Percentiles rank a stretch among this genome's conserved stretches.
Conservation (phyloP, 164 flowering plant genomes). For the Magnolia kwangsiensis region DNA sequence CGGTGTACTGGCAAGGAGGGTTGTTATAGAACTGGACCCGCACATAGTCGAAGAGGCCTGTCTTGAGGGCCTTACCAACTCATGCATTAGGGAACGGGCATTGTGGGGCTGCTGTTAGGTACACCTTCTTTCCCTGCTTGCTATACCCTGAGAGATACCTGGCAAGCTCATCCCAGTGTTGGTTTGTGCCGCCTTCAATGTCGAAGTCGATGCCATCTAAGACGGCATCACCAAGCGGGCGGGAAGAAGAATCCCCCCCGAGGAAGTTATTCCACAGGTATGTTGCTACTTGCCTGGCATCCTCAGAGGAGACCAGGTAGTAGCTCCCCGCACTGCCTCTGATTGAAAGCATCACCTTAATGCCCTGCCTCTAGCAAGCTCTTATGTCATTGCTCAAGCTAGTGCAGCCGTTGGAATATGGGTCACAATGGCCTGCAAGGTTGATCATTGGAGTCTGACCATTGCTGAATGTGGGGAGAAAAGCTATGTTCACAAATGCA, state of each 20-base stretch:
- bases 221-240: neutral
- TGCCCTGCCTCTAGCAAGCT: neutral
- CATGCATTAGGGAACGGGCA: constrained; percentile 12
- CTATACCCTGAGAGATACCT: constrained; percentile 3
- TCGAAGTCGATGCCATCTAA: constrained; percentile 11
- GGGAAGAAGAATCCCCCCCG: neutral
- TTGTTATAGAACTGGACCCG: constrained; percentile 22
- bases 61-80: constrained; percentile 3
- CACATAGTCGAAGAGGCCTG: constrained; percentile 28
- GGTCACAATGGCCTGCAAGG: constrained; percentile 12
- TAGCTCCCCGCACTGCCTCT: constrained; percentile 3
- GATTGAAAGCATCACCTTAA: constrained; percentile 8
- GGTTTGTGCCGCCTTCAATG: neutral
- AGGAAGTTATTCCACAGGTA: constrained; percentile 11
- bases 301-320: constrained; percentile 7
- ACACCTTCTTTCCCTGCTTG: constrained; percentile 8
- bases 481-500: constrained; percentile 10
- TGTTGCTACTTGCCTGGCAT: constrained; percentile 4
- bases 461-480: constrained; percentile 9
- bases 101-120: constrained; percentile 7
- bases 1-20: constrained; percentile 6
- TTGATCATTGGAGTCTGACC: constrained; percentile 10
- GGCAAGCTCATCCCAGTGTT: constrained; percentile 6
- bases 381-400: constrained; percentile 6
- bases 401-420: constrained; percentile 6